Base-by-base conservation (phyloP, 805 yeast species). In the Candida khao-thaluensis region DNA sequence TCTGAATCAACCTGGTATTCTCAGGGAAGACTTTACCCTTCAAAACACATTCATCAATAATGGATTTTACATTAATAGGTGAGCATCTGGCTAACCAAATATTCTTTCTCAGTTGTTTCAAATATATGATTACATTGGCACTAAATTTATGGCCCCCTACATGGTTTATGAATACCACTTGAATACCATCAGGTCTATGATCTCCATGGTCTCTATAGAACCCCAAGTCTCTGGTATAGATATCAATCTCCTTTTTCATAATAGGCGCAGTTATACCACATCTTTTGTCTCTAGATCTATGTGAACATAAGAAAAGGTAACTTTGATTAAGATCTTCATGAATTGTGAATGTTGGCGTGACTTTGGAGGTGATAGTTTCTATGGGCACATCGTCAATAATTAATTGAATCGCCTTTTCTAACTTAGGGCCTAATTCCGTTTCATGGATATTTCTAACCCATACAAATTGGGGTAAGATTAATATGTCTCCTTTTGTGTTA, bases 111-210 rank as follows among this genome's bases (percentile, higher is more conserved):
- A 76, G 64, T 12, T 48, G 38, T 47, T 74, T 79, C 47, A 80
- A 64, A 56, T 88, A 89, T 11, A 91, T 76, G 37, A 88, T 72
- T 3, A 87, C 85, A 58, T 91, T 91, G 2, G 97, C 97, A 1
- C 93, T 88, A 61, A 71, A 93, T 60, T 93, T 93, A 63, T 91
- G 99, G 4, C 98, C 98, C 5, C 99, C 99, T 18, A 91, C 85
- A 59, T 91, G 99, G 53, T 86, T 89, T 21, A 85, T 75, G 50
- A 59, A 89, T 2, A 74, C 68, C 2, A 89, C 87, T 5, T 68
- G 65, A 1, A 83, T 86, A 5, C 97, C 98, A 22, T 72, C 81
- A 0, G 85, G 79, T 39, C 89, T 72, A 35, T 70, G 72, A 58
- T 90, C 97, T 9, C 85, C 82, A 21, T 65, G 58, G 59, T 91